phyloP scores from a whole-genome alignment of 2,329 filamentous ascomycete genomes.

The Pyricularia grisea region DNA sequence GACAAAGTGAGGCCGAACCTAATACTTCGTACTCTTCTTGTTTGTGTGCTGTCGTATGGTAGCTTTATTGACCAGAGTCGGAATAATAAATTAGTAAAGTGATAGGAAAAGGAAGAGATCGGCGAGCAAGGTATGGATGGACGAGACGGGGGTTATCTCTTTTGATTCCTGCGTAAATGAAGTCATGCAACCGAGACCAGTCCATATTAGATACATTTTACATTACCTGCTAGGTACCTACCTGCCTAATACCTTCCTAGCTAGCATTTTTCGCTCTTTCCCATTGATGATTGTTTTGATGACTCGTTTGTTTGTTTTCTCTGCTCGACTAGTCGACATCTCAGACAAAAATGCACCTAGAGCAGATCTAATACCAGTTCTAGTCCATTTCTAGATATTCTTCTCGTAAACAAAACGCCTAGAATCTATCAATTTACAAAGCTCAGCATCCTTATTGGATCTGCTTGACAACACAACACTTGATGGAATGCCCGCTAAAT shows the following conservation, averaged over 20 bases:
- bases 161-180: not conserved
- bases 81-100: not conserved
- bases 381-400: not conserved
- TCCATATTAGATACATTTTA: not conserved
- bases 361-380: not conserved
- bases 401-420: not conserved
- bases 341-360: not conserved
- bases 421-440: too few species aligned
- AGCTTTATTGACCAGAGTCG: not conserved
- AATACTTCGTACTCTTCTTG: too few species aligned
- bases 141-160: not conserved
- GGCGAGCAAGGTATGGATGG: not conserved
- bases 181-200: not conserved
- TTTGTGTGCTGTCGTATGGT: not conserved
- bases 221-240: too few species aligned
- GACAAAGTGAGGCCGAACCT: not conserved
- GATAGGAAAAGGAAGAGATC: not conserved
- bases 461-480: not conserved
- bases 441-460: too few species aligned
- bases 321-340: not conserved
- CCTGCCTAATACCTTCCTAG: not conserved
- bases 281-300: not conserved
- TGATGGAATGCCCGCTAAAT: not conserved
- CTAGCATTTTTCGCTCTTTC: not conserved
- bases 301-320: not conserved